Conservation (phyloP, 2,329 filamentous ascomycete species). For the Akanthomyces lecanii region DNA sequence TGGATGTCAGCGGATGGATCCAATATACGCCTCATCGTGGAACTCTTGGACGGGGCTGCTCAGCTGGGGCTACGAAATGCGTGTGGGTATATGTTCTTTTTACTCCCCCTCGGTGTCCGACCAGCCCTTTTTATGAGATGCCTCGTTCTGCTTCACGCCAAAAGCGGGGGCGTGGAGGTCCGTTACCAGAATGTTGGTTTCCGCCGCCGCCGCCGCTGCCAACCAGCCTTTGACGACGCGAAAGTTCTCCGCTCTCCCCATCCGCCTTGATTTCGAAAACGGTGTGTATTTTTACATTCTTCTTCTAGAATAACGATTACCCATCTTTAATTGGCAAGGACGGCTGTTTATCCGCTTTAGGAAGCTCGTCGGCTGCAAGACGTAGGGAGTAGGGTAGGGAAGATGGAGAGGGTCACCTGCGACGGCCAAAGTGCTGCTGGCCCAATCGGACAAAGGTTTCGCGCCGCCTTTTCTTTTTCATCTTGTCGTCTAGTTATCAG, state of each 20-base stretch:
- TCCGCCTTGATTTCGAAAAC: not conserved
- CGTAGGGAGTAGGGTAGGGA: not conserved
- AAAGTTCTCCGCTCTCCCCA: not conserved
- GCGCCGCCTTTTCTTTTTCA: not conserved
- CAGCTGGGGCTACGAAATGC: conserved; percentile 6
- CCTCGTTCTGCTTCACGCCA: too few relatives aligned
- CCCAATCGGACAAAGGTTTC: not conserved
- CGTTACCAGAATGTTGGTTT: not conserved
- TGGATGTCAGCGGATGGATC: not conserved
- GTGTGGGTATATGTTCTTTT: not conserved
- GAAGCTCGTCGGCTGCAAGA: not conserved
- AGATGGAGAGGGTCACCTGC: not conserved
- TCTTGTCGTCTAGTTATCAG: not conserved
- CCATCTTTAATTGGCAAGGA: not conserved
- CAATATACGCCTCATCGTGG: conserved; percentile 13
- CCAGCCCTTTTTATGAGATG: not conserved
- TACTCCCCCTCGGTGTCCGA: not conserved
- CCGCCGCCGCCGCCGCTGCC: not conserved
- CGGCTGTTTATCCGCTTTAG: conserved; percentile 5
- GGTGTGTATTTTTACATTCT: too few relatives aligned
- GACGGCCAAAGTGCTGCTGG: not conserved
- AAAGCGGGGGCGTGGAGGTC: not conserved
- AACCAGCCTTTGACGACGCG: not conserved
- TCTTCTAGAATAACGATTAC: too few relatives aligned
- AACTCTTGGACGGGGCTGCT: conserved; percentile 1